Base-by-base conservation (phyloP, 495 filamentous ascomycete species). In the Aspergillus panamensis region DNA sequence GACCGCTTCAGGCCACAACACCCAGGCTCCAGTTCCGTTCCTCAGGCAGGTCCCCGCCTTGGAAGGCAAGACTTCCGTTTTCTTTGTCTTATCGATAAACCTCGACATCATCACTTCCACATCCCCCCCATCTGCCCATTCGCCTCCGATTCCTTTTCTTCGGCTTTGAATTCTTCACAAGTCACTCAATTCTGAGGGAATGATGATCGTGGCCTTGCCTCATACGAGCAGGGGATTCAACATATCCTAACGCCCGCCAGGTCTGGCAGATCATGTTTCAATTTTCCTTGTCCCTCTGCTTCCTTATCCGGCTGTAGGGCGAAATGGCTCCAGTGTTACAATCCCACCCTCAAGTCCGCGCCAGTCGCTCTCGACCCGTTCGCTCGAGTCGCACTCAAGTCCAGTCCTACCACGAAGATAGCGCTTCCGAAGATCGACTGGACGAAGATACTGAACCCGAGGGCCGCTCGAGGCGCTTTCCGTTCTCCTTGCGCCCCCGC, bases 351-450 rank as follows among this genome's bases (percentile, higher is more conserved):
- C 67, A 50, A 31, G 61, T 59, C 48, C 51, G 65, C n/a, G 54
- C 65, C 29, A 69, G 54, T 35, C 53, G 57, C 25, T 66, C 70
- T 48, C 69, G 69, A 8, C 73, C 76, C n/a, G 51, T 75, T 37
- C 74, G 76, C 21, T 69, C 67, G 17, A 73, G 62, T 60, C 74
- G 76, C 57, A 72, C 68, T 3, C 64, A 63, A 45, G 69, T 77
- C 17, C 49, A 66, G 35, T 73, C 72, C 30, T 79, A 79, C 51
- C 64, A 75, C 21, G 76, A 79, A 64, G 72, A 74, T 12, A 71
- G 67, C 44, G 64, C 66, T 14, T 70, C 73, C 2, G 66, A 69
- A 13, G 70, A 73, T 3, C 63, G 55, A 8, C 29, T 49, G 21
- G 62, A 60, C 25, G 57, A 60, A 33, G 57, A 57, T 39, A 33